Evolutionary conservation across 768 basidiomycete species (phyloP).

Genomic region (Leccinellum rugosiceps): DNA sequence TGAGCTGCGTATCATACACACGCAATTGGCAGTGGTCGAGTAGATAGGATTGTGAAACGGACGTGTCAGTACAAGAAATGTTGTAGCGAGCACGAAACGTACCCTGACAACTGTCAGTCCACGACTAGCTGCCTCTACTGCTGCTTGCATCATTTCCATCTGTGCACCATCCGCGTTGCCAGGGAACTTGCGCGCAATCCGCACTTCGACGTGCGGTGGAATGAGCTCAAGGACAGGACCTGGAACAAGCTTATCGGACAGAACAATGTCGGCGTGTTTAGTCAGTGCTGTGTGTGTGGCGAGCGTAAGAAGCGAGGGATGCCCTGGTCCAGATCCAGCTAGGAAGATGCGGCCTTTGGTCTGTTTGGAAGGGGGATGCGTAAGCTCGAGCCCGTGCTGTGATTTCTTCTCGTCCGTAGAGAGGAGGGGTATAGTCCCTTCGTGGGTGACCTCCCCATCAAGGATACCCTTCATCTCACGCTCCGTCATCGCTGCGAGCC

Average conservation of each 20-base stretch:
- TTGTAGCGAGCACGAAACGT: slow-evolving; percentile 31
- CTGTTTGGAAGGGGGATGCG: slow-evolving; percentile 13
- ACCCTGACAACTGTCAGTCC: slow-evolving; percentile 89
- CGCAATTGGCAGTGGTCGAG: background rate
- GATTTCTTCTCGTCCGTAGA: slow-evolving; percentile 36
- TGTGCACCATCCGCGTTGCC: slow-evolving; percentile 97
- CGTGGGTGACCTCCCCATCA: slow-evolving; percentile 31
- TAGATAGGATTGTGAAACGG: background rate
- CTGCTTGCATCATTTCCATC: slow-evolving; percentile 90
- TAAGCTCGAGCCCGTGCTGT: slow-evolving; percentile 26
- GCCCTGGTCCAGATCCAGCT: slow-evolving; percentile 93
- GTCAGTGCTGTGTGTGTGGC: slow-evolving; percentile 83
- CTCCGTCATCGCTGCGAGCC: slow-evolving; percentile 65
- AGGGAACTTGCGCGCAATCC: slow-evolving; percentile 95
- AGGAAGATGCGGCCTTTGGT: slow-evolving; percentile 74
- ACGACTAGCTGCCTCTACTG: slow-evolving; percentile 72
- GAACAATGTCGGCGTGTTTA: slow-evolving; percentile 76
- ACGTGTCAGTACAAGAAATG: background rate
- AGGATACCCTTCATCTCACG: slow-evolving; percentile 67
- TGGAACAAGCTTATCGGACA: slow-evolving; percentile 97
- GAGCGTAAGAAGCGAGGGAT: slow-evolving; percentile 86
- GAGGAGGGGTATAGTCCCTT: slow-evolving; percentile 9
- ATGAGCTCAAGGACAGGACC: slow-evolving; percentile 82
- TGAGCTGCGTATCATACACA: slow-evolving; percentile 51
- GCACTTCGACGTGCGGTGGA: slow-evolving; percentile 65